Base-by-base conservation (phyloP, 2,329 filamentous ascomycete genomes). In the Zelopaecilomyces penicillatus region DNA sequence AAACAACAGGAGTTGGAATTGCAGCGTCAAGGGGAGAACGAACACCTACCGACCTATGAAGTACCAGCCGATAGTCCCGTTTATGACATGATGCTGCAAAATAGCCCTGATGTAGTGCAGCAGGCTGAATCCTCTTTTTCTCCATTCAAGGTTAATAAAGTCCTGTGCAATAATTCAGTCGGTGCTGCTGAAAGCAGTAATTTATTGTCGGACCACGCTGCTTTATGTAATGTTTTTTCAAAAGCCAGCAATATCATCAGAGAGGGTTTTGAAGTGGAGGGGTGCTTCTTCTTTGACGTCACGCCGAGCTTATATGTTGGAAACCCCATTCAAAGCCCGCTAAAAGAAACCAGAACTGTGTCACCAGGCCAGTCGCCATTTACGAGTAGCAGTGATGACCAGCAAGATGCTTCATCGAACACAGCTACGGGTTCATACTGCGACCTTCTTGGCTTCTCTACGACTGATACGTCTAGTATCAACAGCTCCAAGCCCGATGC, bases 161-260 rank as follows among this genome's bases (percentile, higher is more conserved):
- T 19, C 19, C 19, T 19, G 19, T 3, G 19, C 19, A 19, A 19
- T 19, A 19, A 19, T 19, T 19, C 19, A 19, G 19, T 19, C 19
- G 19, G 19, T 19, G 19, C 19, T 19, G 19, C 19, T 19, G 19
- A 19, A 19, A 19, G 19, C 19, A 19, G 19, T 19, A 19, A 19
- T 19, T 19, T 19, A 19, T 19, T 19, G 19, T 19, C 19, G 19
- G 19, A 19, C 19, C 19, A 19, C 19, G 19, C 19, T 19, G 19
- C 19, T 19, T 19, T 19, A 19, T 19, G 19, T 19, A 39, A 55
- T 5, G 52, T 71, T 2, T 70, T 72, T 39, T 63, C 64, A 0
- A 68, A 66, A 26, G 72, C 71, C 7, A 66, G 70, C 9, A 64
- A 64, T 26, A 58, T 73, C 2, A 59, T 74, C 6, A 54, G 65